Base-by-base conservation (phyloP, 1,284 basidiomycete genomes). In the Cystobasidium sp. region DNA sequence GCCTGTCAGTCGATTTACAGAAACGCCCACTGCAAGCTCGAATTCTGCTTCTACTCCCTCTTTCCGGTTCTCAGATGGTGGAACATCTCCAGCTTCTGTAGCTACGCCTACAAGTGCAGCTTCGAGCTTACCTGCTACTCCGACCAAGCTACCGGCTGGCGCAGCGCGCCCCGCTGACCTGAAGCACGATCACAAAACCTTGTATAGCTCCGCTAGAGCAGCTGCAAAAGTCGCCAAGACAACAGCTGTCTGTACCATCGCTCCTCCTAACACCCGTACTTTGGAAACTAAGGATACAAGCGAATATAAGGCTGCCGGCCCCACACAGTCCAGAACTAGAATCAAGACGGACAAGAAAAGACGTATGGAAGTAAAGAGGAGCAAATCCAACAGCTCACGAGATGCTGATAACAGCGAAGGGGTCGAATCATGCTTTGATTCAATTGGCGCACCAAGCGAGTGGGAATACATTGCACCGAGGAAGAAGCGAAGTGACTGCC, bases 31-130 rank as follows among this genome's bases (percentile, higher is more conserved):
- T 46, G 1, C 43, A 1, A 37, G 39, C 10, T 61, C 55, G 31
- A 22, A 61, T 6, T 24, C 55, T 47, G 61, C 68, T 44, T 69
- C 68, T 18, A 69, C 68, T n/a, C 41, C 68, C 18, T 53, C 68
- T 10, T 63, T 63, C 41, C 61, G 41, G 14, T 63, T 63, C 22
- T 63, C 61, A 9, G 61, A 63, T n/a, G 44, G 43, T 41, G 39
- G 43, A 6, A 44, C 41, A 20, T 46, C 43, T 7, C 61, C 61
- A 20, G 43, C 22, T 43, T 63, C 61, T 44, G 24, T 41, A 18
- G 24, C 18, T 22, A n/a, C 55, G 55, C 55, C 55, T 56, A 37
- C 14, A n/a, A 20, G 16, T 14, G 31, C 55, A n/a, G 55, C 16
- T 18, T n/a, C 61, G 1, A 49, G 61, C 39, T 41, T 49, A 5